Evolutionary conservation across 2,329 filamentous ascomycete species (phyloP), one percentile per base, ranked within the genome.

Genomic region (Ceratocystis cubensis): DNA sequence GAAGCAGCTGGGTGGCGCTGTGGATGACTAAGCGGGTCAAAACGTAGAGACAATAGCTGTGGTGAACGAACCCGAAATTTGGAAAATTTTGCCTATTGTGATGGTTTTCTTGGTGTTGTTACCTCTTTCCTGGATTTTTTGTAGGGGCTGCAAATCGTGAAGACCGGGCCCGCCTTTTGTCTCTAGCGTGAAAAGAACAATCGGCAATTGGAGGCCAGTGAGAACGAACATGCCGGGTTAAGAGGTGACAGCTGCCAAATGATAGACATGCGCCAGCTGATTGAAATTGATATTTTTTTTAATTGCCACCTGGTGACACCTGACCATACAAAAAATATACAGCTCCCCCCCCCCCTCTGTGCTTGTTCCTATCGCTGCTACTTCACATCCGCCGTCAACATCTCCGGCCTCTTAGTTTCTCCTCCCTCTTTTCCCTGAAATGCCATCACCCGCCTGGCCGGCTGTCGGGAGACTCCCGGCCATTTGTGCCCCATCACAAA

Each of bases 201-300:
- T 50, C 48, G 48, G 48, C 48, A 25, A 50, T 50, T 50, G 48
- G 1, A 10, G 48, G 22, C 7, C 48, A 50, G 48, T 50, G 48
- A 10, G 20, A 8, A 13, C 17, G 8, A 15, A 25, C 17, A 50
- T 50, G 48, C 48, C 20, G 48, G 48, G 20, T 22, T 5, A 3
- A 25, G 48, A 53, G 10, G 25, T 28, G 53, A 13, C 53, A 57
- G 53, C 22, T 57, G 53, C 3, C 53, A 30, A 0, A 15, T 28
- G 13, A 5, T 17, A 15, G 53, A 17, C 20, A 1, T 30, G 5
- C 20, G n/a, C 5, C 48, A 50, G 48, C 48, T 50, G 48, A 0
- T 4, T 6, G n/a, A 3, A 15, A 0, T 7, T 7, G 2, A 1
- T 5, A 0, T 3, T 0, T 7, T 2, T 3, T 0, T 7, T 2